Percentiles rank a stretch among this genome's conserved stretches.
Conservation (phyloP, 495 filamentous ascomycete genomes). For the Neurospora africana region DNA sequence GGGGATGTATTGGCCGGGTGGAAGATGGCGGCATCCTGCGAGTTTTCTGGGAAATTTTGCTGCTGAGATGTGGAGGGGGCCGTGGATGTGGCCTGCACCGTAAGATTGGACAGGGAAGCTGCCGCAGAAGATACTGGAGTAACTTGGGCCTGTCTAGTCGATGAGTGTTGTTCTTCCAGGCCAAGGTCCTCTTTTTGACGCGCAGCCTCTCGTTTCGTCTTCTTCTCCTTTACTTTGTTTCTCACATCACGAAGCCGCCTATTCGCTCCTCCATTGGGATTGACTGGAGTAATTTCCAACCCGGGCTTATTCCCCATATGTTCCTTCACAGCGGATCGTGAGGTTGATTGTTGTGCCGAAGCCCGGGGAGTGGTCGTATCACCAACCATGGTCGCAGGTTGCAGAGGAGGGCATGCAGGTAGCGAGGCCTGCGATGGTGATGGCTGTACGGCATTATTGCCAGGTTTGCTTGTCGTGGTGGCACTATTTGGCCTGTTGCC, state of each 20-base stretch:
- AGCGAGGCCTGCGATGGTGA: neutral
- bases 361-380: neutral
- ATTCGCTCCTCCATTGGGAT: neutral
- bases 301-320: neutral
- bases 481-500: neutral
- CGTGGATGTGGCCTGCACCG: neutral
- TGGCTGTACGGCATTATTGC: neutral
- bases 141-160: neutral
- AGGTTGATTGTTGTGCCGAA: neutral
- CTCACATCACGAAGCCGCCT: neutral
- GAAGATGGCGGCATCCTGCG: neutral
- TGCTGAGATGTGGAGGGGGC: neutral
- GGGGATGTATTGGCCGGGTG: neutral
- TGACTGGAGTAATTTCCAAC: neutral
- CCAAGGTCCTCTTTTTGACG: neutral
- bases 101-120: neutral
- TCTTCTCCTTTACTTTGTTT: neutral
- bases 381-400: neutral
- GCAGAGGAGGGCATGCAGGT: neutral
- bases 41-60: neutral
- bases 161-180: neutral
- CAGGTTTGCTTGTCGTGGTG: neutral
- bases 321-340: neutral
- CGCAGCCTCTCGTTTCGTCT: neutral
- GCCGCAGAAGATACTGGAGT: neutral